Percentiles rank a stretch among this genome's conserved stretches.
phyloP scores from a whole-genome alignment of 176 grass and related monocot species.

The Triticum monococcum region DNA sequence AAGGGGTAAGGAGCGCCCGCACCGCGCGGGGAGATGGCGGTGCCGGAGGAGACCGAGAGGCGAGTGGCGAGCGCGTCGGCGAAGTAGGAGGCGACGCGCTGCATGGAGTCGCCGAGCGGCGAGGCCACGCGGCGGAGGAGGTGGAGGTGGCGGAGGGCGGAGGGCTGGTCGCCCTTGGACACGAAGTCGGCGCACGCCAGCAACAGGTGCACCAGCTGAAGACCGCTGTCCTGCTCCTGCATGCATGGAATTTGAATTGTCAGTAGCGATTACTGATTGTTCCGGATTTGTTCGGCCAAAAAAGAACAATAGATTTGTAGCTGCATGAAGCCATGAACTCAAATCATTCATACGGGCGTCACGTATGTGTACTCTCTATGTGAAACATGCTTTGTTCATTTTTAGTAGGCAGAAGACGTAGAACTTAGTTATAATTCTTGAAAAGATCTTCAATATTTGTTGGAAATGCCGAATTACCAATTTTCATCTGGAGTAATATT shows the following conservation, averaged over 20 bases:
- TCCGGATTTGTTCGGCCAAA: neutral
- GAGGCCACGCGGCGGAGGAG: constrained; percentile 52
- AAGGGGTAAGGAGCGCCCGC: constrained; percentile 28
- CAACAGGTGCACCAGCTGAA: constrained; percentile 73
- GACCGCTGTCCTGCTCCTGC: constrained; percentile 71
- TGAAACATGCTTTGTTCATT: neutral
- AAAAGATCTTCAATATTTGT: neutral
- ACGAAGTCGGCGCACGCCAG: constrained; percentile 82
- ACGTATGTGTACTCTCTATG: neutral
- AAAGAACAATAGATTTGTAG: too few species aligned
- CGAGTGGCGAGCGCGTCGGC: constrained; percentile 52
- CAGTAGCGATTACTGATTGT: neutral
- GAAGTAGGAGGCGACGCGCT: constrained; percentile 59
- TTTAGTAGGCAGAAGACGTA: neutral
- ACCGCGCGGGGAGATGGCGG: constrained; percentile 33
- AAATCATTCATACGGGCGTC: neutral
- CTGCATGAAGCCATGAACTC: too few species aligned
- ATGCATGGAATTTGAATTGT: neutral
- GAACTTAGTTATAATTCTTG: neutral
- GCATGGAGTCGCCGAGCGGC: constrained; percentile 70
- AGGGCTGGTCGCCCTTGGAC: constrained; percentile 49
- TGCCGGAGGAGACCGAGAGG: constrained; percentile 41
- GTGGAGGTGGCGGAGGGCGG: constrained; percentile 53
- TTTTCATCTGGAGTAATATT: neutral
- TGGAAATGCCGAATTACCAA: neutral